Evolutionary conservation across 140 eudicot genomes (phyloP).

Genomic region (Senecio squalidus): DNA sequence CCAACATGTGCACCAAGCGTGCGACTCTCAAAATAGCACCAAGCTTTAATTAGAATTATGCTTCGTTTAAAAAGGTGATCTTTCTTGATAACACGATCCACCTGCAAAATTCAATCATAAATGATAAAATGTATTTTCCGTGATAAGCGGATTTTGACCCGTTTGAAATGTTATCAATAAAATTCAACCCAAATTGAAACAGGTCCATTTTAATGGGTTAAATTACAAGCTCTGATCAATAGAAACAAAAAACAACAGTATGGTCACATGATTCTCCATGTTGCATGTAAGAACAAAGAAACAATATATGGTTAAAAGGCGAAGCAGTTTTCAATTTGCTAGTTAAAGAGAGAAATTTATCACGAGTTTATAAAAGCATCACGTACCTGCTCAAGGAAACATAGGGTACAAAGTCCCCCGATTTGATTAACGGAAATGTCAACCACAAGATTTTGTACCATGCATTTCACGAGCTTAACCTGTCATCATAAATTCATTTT

Average conservation of each 20-base stretch:
- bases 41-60: conserved; percentile 77
- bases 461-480: conserved; percentile 95
- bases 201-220: no score
- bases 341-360: background rate
- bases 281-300: no score
- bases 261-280: background rate
- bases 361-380: background rate
- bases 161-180: no score
- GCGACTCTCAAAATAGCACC: conserved; percentile 98
- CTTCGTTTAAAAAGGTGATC: conserved; percentile 84
- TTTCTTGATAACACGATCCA: conserved; percentile 75
- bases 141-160: no score
- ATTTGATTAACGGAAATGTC: conserved; percentile 86
- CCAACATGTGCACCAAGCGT: conserved; percentile 95
- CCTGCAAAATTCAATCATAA: conserved; percentile 35
- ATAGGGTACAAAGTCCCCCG: conserved; percentile 81
- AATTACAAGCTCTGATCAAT: no score
- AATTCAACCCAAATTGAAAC: no score
- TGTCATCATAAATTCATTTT: conserved; percentile 34
- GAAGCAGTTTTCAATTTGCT: background rate
- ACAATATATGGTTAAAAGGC: no score
- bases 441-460: conserved; percentile 77
- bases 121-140: no score
- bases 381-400: conserved; percentile 91
- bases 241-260: background rate